Evolutionary conservation across 495 filamentous ascomycete species (phyloP), one percentile per base, ranked within the genome.

Genomic region (Echria macrotheca): DNA sequence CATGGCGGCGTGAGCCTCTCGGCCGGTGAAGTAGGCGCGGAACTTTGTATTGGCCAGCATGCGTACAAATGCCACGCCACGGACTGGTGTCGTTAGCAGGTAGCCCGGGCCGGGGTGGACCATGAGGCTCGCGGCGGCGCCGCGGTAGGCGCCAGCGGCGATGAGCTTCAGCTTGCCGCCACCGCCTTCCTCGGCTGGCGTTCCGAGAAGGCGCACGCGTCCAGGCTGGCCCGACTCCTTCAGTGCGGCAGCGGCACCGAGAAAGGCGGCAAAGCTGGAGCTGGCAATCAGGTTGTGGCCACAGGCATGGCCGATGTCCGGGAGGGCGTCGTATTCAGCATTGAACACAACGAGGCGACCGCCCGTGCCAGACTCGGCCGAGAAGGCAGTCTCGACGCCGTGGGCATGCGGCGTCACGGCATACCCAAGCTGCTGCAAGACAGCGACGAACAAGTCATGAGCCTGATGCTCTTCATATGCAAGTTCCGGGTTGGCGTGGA

Each of bases 271-370:
- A 6, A 86, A 58, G 3, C 78, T 81, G n/a, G 74, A 69, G 0
- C 76, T 81, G 0, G 82, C 74, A 50, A 86, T 86, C 1, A 86
- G 68, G 54, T 86, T 86, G 65, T 86, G 83, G 0, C 83, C 82
- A 63, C 77, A 50, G 52, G 74, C 44, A 59, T 80, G 54, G 57
- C 78, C 47, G 61, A 71, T 53, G 59, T 61, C 64, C 10, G 69
- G 71, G 3, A 71, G 55, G 9, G 69, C 68, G 47, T 72, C 77
- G 40, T 81, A 81, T 61, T 82, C 79, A 22, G 76, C 77, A 47
- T 79, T 80, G 61, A 75, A 81, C n/a, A 69, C 59, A 14, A 82
- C 55, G 0, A 77, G 59, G 3, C 72, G 72, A 1, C 79, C 79
- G 28, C 72, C 73, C 10, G 67, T 53, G 36, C 66, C 69, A 17